Evolutionary conservation across 2,329 filamentous ascomycete genomes (phyloP).

Genomic region (Calycina herbarum): DNA sequence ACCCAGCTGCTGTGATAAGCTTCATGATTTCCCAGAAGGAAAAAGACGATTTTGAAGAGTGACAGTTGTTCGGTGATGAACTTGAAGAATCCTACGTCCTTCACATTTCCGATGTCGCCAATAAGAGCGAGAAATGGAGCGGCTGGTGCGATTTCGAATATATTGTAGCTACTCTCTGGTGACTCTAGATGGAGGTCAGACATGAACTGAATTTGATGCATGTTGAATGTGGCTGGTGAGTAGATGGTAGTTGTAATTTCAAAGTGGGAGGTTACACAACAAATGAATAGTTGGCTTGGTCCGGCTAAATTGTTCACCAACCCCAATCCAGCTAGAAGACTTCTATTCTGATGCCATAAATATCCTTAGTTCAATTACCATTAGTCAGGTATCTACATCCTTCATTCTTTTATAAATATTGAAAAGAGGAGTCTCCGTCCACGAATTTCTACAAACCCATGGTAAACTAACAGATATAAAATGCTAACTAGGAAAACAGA

Average conservation of each 20-base stretch:
- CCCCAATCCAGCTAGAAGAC: too few species aligned
- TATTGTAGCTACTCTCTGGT: conserved; percentile 41
- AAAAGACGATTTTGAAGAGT: conserved; percentile 44
- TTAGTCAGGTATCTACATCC: too few species aligned
- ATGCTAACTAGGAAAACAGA: too few species aligned
- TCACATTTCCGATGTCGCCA: conserved; percentile 45
- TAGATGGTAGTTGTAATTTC: not conserved
- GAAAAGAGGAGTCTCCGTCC: too few species aligned
- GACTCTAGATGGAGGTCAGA: conserved; percentile 49
- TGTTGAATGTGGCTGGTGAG: not conserved
- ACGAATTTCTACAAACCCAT: too few species aligned
- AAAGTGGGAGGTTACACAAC: too few species aligned
- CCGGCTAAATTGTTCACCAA: too few species aligned
- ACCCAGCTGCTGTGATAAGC: conserved; percentile 42
- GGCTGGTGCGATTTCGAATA: conserved; percentile 42
- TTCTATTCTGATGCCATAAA: too few species aligned
- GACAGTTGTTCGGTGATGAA: conserved; percentile 45
- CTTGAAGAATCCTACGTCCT: conserved; percentile 35
- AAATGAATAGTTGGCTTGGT: too few species aligned
- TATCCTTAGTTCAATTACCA: too few species aligned
- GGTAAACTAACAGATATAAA: too few species aligned
- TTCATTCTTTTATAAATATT: too few species aligned
- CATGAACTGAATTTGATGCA: conserved; percentile 15
- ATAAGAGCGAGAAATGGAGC: conserved; percentile 48
- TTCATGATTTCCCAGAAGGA: conserved; percentile 50